Conservation (phyloP, 768 basidiomycete genomes). For the Tricholoma sp. region DNA sequence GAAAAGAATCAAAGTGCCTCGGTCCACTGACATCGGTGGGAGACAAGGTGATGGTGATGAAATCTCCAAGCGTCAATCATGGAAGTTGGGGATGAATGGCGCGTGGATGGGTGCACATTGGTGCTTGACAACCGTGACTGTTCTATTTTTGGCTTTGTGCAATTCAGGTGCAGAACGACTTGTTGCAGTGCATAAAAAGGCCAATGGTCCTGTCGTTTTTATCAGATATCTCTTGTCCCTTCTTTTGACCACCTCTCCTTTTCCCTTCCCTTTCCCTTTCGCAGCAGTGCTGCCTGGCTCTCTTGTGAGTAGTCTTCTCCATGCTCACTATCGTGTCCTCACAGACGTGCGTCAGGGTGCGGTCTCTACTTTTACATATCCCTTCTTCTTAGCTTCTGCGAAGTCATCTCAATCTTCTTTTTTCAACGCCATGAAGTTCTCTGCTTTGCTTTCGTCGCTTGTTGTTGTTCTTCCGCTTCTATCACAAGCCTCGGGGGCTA, state of each 20-base stretch:
- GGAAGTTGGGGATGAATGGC: too few species aligned
- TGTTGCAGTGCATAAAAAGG: constrained; percentile 16
- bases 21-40: too few species aligned
- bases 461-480: constrained; percentile 37
- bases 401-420: constrained; percentile 29
- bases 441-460: constrained; percentile 29
- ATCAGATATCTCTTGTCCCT: constrained; percentile 14
- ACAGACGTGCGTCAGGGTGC: constrained; percentile 23
- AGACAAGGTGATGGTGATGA: too few species aligned
- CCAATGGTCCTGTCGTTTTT: neutral
- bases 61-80: too few species aligned
- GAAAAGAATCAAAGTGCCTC: too few species aligned
- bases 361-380: constrained; percentile 23
- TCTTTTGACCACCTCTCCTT: constrained; percentile 17
- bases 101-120: too few species aligned
- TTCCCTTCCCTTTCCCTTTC: constrained; percentile 19
- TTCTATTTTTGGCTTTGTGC: neutral
- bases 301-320: constrained; percentile 17
- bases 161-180: neutral
- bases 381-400: constrained; percentile 42
- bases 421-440: constrained; percentile 46
- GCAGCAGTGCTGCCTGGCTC: constrained; percentile 54
- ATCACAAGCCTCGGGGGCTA: constrained; percentile 25
- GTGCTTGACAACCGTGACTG: neutral
- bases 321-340: neutral